Percentiles rank a stretch among this genome's conserved stretches.
These are phyloP conservation scores for Schwanniomyces vanrijiae DNA, from an alignment of 805 yeast genomes.

Conservation along the genomic window DNA sequence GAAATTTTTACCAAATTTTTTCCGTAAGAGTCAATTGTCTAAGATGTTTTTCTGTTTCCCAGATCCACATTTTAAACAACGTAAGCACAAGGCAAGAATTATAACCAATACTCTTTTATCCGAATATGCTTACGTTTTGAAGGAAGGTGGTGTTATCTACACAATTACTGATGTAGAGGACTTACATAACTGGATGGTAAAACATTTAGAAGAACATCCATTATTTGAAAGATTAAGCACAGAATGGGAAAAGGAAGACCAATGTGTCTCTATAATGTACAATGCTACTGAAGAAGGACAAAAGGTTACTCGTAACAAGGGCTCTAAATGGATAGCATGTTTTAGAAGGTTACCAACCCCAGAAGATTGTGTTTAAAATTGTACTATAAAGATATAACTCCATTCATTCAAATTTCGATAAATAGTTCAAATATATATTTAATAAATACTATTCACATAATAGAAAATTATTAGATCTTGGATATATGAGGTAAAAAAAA, in stretches of 20 bases:
- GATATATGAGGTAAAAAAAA: background rate
- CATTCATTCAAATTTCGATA: background rate
- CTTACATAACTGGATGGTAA: conserved; percentile 94
- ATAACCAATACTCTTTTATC: conserved; percentile 84
- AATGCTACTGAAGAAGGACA: conserved; percentile 98
- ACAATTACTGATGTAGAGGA: conserved; percentile 96
- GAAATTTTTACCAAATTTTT: conserved; percentile 96
- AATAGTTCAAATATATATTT: background rate
- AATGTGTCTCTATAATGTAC: conserved; percentile 83
- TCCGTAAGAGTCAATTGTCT: conserved; percentile 73
- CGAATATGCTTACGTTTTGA: conserved; percentile 89
- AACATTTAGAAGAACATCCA: conserved; percentile 88
- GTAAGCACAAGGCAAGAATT: conserved; percentile 97
- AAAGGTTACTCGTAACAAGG: conserved; percentile 89
- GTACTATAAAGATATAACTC: background rate
- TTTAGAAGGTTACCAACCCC: conserved; percentile 72
- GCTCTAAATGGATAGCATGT: conserved; percentile 86
- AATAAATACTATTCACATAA: conserved; percentile 1
- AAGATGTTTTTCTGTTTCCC: conserved; percentile 99
- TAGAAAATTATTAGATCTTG: background rate
- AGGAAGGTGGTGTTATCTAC: conserved; percentile 84
- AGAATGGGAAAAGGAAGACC: conserved; percentile 79
- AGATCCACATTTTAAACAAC: conserved; percentile 97
- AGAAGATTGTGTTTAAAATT: conserved; percentile 21
- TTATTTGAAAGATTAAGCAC: conserved; percentile 75